Conservation (phyloP, 2,329 filamentous ascomycete genomes). For the Fusarium sp. region DNA sequence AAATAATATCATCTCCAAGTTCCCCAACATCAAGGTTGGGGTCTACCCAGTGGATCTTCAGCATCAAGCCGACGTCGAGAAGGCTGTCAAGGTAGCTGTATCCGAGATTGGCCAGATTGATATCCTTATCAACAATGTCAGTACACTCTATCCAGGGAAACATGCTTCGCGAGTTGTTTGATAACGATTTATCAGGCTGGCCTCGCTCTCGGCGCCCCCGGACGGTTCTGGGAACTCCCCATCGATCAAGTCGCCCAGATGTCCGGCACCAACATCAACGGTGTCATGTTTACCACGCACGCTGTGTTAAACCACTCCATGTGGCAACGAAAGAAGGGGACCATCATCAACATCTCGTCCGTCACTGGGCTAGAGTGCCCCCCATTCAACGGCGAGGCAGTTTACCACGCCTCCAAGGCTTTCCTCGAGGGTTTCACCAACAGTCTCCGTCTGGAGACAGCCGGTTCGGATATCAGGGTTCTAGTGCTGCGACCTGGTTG, state of each 20-base stretch:
- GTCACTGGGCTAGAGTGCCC: constrained; percentile 24
- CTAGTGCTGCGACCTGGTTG: constrained; percentile 27
- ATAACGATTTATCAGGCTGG: constrained; percentile 16
- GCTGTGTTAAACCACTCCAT: constrained; percentile 48
- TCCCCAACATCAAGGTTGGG: neutral
- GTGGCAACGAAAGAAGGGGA: constrained; percentile 20
- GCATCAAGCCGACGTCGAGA: constrained; percentile 10
- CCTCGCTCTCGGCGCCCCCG: constrained; percentile 25
- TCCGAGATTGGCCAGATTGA: constrained; percentile 27
- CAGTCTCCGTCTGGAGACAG: constrained; percentile 9
- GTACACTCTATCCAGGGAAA: neutral
- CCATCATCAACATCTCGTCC: constrained; percentile 27
- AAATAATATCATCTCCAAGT: neutral
- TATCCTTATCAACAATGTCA: constrained; percentile 33
- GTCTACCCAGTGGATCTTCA: constrained; percentile 14
- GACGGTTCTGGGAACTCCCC: constrained; percentile 19
- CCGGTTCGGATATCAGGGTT: constrained; percentile 22
- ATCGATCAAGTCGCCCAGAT: constrained; percentile 15
- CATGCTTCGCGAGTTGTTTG: no score
- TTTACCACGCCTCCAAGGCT: constrained; percentile 29
- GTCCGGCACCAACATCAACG: constrained; percentile 54
- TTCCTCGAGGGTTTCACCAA: constrained; percentile 25
- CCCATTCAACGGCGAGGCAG: constrained; percentile 24
- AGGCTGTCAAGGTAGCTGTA: neutral
- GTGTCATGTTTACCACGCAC: constrained; percentile 47